A percentile compares a stretch with the other conserved stretches of the same genome.
phyloP scores from a whole-genome alignment of 805 yeast species.

The Wickerhamiella kurtzmanii region DNA sequence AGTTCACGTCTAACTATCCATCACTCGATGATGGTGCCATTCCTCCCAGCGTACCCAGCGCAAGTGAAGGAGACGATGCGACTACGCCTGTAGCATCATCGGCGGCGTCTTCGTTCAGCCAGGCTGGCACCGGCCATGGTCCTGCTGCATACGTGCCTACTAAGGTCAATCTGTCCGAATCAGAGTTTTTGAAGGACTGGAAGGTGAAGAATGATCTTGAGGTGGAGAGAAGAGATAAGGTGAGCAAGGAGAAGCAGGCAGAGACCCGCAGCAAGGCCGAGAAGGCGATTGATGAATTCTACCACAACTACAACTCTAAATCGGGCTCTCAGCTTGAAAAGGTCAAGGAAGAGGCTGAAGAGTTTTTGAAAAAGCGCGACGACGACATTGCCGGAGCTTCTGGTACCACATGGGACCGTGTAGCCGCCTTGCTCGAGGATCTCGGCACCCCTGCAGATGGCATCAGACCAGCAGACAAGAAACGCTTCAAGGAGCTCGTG shows the following conservation, averaged over 20 bases:
- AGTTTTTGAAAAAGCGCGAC: slow-evolving; percentile 63
- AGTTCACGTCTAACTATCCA: slow-evolving; percentile 3
- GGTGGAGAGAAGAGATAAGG: slow-evolving; percentile 64
- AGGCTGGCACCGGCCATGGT: slow-evolving; percentile 13
- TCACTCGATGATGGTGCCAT: slow-evolving; percentile 9
- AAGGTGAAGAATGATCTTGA: slow-evolving; percentile 66
- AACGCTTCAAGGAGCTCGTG: slow-evolving; percentile 55
- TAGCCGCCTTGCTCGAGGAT: slow-evolving; percentile 37
- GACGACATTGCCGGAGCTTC: slow-evolving; percentile 27
- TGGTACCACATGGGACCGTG: slow-evolving; percentile 48
- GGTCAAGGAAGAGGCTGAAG: slow-evolving; percentile 54
- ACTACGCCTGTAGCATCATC: slow-evolving; percentile 10
- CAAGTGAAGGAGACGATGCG: slow-evolving; percentile 8
- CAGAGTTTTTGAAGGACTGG: slow-evolving; percentile 64
- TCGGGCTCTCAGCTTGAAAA: slow-evolving; percentile 54
- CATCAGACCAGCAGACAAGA: slow-evolving; percentile 46
- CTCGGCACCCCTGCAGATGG: slow-evolving; percentile 28
- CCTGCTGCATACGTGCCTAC: slow-evolving; percentile 16
- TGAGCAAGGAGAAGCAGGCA: slow-evolving; percentile 46
- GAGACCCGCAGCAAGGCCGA: slow-evolving; percentile 65
- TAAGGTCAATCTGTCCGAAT: slow-evolving; percentile 31
- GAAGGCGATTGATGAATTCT: slow-evolving; percentile 78
- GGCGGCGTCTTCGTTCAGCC: neutral
- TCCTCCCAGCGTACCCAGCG: neutral
- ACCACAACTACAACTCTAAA: slow-evolving; percentile 78